phyloP scores from a whole-genome alignment of 768 basidiomycete species.

The Epithele typhae region DNA sequence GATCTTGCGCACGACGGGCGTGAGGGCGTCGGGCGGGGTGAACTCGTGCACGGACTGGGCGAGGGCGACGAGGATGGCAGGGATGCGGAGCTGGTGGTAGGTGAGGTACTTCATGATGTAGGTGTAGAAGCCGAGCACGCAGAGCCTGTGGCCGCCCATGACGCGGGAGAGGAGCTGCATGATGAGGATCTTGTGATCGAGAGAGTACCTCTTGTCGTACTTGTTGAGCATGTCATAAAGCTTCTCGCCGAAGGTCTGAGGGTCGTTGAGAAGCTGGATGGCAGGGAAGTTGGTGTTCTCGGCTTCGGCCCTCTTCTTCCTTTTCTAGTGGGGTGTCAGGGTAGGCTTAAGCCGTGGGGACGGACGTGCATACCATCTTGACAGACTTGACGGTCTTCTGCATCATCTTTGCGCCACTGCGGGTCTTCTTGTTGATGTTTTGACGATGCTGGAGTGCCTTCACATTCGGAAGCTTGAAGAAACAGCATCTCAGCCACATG shows the following conservation, averaged over 20 bases:
- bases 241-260: slow-evolving; percentile 93
- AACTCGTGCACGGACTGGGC: slow-evolving; percentile 94
- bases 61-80: slow-evolving; percentile 88
- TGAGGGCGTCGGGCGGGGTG: slow-evolving; percentile 89
- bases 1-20: slow-evolving; percentile 85
- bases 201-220: slow-evolving; percentile 91
- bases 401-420: slow-evolving; percentile 77
- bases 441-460: slow-evolving; percentile 77
- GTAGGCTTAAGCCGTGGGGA: not conserved
- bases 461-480: slow-evolving; percentile 54
- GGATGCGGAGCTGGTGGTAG: slow-evolving; percentile 88
- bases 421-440: slow-evolving; percentile 92
- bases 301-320: slow-evolving; percentile 20
- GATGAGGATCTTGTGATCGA: slow-evolving; percentile 95
- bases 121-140: slow-evolving; percentile 91
- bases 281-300: slow-evolving; percentile 79
- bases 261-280: slow-evolving; percentile 88
- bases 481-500: not conserved
- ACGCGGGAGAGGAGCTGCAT: slow-evolving; percentile 96
- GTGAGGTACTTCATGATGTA: slow-evolving; percentile 94
- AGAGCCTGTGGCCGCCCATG: slow-evolving; percentile 90
- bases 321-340: slow-evolving; percentile 30
- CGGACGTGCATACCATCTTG: slow-evolving; percentile 51
- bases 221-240: slow-evolving; percentile 79
- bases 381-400: slow-evolving; percentile 66